A percentile compares a stretch with the other conserved stretches of the same genome.
phyloP scores from a whole-genome alignment of 192 early-diverging fungal genomes.

The Obelidium mucronatum region DNA sequence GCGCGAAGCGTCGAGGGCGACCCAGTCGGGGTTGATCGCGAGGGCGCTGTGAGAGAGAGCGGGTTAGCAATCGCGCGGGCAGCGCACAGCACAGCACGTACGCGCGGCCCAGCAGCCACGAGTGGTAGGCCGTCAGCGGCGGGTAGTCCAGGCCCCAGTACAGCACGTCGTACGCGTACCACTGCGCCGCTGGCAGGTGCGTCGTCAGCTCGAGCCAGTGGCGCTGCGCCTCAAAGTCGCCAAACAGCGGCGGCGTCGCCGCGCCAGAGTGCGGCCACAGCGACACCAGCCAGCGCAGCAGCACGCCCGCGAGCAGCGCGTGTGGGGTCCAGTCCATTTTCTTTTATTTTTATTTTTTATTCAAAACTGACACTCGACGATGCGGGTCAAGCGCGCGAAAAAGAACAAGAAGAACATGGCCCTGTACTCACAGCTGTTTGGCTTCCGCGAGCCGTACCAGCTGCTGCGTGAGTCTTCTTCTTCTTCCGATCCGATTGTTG shows the following conservation, averaged over 20 bases:
- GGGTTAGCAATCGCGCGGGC: not conserved
- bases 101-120: conserved; percentile 84
- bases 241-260: conserved; percentile 76
- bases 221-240: conserved; percentile 98
- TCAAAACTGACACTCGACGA: too few species aligned
- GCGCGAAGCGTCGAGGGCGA: conserved; percentile 84
- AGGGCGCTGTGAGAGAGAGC: conserved; percentile 63
- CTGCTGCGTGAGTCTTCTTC: conserved; percentile 64
- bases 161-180: conserved; percentile 88
- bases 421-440: conserved; percentile 80
- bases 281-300: conserved; percentile 21
- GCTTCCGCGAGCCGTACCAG: conserved; percentile 94
- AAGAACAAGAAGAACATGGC: conserved; percentile 82
- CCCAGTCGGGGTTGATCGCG: conserved; percentile 81
- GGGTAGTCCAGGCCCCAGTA: conserved; percentile 99
- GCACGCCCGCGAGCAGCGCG: not conserved
- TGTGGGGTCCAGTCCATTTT: not conserved
- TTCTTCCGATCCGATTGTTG: not conserved
- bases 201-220: conserved; percentile 98
- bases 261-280: conserved; percentile 24
- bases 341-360: conserved; percentile 17
- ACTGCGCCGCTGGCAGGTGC: conserved; percentile 75
- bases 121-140: conserved; percentile 93
- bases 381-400: conserved; percentile 87
- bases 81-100: conserved; percentile 47